Percentiles rank a stretch among this genome's conserved stretches.
These are phyloP conservation scores for Lentinula lateritia DNA, from an alignment of 768 basidiomycete genomes.

Conservation along the genomic window DNA sequence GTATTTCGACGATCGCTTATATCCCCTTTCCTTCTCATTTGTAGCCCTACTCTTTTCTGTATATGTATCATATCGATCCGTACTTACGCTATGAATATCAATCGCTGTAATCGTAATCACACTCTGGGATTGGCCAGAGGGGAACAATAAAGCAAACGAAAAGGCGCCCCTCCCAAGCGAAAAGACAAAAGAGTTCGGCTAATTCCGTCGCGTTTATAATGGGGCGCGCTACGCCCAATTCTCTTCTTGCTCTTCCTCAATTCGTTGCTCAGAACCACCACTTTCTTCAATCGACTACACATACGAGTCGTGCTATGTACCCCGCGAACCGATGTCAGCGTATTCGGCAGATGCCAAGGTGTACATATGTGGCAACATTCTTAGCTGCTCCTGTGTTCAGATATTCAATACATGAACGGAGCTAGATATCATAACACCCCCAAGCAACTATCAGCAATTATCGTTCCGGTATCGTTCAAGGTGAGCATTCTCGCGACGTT, in stretches of 20 bases:
- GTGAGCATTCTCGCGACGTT: not conserved
- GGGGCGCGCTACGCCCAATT: not conserved
- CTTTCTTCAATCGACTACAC: too few relatives aligned
- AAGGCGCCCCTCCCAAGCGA: not conserved
- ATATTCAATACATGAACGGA: too few relatives aligned
- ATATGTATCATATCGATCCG: not conserved
- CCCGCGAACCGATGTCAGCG: too few relatives aligned
- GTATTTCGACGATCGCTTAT: not conserved
- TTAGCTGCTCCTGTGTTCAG: not conserved
- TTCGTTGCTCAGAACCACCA: too few relatives aligned
- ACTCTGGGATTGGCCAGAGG: not conserved
- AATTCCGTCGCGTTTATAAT: not conserved
- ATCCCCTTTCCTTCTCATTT: not conserved
- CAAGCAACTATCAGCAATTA: too few relatives aligned
- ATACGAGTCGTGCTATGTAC: too few relatives aligned
- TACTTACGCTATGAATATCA: not conserved
- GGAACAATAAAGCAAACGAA: conserved; percentile 1
- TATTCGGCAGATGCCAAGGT: too few relatives aligned
- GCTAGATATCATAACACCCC: too few relatives aligned
- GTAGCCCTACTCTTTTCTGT: conserved; percentile 1
- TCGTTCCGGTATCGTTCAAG: not conserved
- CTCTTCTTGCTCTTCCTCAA: not conserved
- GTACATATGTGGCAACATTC: not conserved
- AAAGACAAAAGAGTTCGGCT: conserved; percentile 3
- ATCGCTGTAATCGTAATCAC: not conserved